phyloP scores from a whole-genome alignment of 192 early-diverging fungal genomes.

The Coemansia sp. region DNA sequence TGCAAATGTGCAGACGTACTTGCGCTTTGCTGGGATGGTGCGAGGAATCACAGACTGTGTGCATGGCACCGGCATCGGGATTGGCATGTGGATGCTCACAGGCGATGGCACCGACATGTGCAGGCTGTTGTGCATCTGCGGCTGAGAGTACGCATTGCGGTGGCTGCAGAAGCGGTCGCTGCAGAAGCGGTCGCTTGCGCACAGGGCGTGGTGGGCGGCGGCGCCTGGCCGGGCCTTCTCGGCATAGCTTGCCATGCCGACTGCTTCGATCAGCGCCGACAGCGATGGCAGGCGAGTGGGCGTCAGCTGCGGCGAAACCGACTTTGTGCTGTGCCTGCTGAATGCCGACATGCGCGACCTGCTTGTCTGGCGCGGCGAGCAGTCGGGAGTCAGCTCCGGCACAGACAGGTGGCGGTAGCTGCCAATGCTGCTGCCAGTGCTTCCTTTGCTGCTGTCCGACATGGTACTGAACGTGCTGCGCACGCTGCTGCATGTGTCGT shows the following conservation, averaged over 20 bases:
- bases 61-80: neutral
- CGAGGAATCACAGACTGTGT: neutral
- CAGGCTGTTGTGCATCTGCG: neutral
- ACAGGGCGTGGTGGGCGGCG: neutral
- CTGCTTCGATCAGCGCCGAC: constrained; percentile 31
- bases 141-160: neutral
- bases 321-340: neutral
- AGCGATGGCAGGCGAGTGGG: constrained; percentile 28
- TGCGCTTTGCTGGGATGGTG: constrained; percentile 56
- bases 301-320: constrained; percentile 18
- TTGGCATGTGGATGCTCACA: neutral
- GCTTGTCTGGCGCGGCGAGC: constrained; percentile 12
- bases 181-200: neutral
- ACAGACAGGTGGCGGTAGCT: constrained; percentile 15
- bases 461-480: constrained; percentile 5
- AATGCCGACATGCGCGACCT: constrained; percentile 13
- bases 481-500: constrained; percentile 5
- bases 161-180: neutral
- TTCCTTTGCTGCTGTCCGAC: constrained; percentile 3
- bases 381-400: constrained; percentile 17
- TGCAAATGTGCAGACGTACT: constrained; percentile 63
- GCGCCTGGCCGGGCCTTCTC: neutral
- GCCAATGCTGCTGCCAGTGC: constrained; percentile 1
- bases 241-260: constrained; percentile 11
- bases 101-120: neutral